Base-by-base conservation (phyloP, 805 yeast genomes). In the Lipomyces spencermartinsiae region DNA sequence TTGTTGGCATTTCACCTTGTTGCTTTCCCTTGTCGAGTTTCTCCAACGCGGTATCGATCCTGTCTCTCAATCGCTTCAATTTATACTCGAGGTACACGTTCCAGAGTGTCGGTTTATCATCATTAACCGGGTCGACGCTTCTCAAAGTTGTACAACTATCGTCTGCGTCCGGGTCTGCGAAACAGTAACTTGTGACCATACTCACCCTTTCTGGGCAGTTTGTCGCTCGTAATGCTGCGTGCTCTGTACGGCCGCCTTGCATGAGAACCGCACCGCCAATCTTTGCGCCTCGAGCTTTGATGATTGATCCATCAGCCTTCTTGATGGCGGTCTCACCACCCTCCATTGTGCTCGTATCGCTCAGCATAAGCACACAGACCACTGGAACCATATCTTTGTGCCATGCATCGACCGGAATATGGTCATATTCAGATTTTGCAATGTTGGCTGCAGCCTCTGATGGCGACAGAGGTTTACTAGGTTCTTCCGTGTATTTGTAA, bases 81-180 rank as follows among this genome's bases (percentile, higher is more conserved):
- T 39, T 39, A 39, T 39, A 39, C 46, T 39, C 46, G 46, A 39
- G 46, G n/a, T 39, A 39, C 46, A 39, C n/a, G 16, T 39, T 39
- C 46, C 46, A 39, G 46, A 39, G 46, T 39, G 46, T 39, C 46
- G 46, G 46, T 39, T 39, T 39, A 39, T 39, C 46, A 39, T 39
- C 46, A 39, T 39, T 39, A 16, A 39, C 46, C 0, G 46, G 46
- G 46, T 39, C 46, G 46, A 39, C 12, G 14, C 46, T 39, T 39
- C 46, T 39, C 46, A 39, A 39, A 8, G 46, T 39, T 39, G 46
- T 39, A 39, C 46, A 39, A 10, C 46, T 39, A 39, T 39, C 46
- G 16, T 39, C 46, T 39, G 46, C 46, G 46, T 39, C n/a, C n/a
- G 46, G 46, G 46, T 39, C 46, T 8, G 46, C 46, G n/a, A 39